Base-by-base conservation (phyloP, 495 filamentous ascomycete species). In the Cladorrhinum samala region DNA sequence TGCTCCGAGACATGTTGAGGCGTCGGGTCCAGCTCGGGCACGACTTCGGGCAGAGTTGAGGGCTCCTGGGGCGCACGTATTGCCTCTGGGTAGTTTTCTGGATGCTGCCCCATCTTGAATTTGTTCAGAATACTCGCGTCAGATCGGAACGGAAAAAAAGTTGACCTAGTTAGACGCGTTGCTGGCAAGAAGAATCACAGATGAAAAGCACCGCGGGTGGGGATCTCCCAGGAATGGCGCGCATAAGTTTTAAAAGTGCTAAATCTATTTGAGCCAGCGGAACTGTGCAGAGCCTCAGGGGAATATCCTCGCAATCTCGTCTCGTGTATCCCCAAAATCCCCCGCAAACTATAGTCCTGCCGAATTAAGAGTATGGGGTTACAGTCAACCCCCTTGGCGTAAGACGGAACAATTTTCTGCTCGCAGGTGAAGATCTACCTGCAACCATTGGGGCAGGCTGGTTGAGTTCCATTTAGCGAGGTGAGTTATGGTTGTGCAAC, bases 61-160 rank as follows among this genome's bases (percentile, higher is more conserved):
- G 53, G 36, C 11, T 27, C 23, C 1, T 23, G 50, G 25, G 49
- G 9, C 52, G 21, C 9, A 20, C 19, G 6, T 14, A 23, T 5
- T 37, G 24, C 63, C 63, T 66, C 63, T 13, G 63, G 63, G 38
- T 61, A 56, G 57, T 62, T 38, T 13, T 64, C 60, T 20, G 33
- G 49, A n/a, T n/a, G n/a, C 16, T 39, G 50, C 9, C 55, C 57
- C 63, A 63, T 66, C 0, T 46, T 49, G 42, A 47, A 7, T 2
- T n/a, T n/a, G n/a, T n/a, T n/a, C n/a, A n/a, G n/a, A n/a, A n/a
- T n/a, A n/a, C n/a, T n/a, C n/a, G n/a, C n/a, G n/a, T n/a, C n/a
- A n/a, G n/a, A n/a, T n/a, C n/a, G n/a, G n/a, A n/a, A n/a, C n/a
- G n/a, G n/a, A n/a, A n/a, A n/a, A n/a, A n/a, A n/a, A n/a, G n/a